Base-by-base conservation (phyloP, 305 asterid genomes). In the Salvia sclarea region DNA sequence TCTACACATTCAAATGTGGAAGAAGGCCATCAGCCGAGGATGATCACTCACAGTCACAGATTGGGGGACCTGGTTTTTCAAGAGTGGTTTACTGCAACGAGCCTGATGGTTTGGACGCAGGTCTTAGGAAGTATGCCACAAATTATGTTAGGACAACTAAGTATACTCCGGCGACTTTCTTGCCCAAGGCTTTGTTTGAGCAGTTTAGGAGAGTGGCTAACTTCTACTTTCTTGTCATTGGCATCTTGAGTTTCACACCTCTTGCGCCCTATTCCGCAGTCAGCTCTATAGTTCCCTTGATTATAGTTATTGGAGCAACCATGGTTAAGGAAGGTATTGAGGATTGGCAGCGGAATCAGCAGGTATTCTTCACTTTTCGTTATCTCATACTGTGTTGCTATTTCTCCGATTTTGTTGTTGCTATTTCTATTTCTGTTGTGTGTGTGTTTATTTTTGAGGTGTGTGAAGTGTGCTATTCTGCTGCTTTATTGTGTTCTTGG, bases 151-250 rank as follows among this genome's bases (percentile, higher is more conserved):
- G 95, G 72, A 85, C 92, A 28, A 85, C 99, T 3, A 95, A 95
- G 80, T 95, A 95, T 54, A 95, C 97, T 4, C 72, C 83, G 71
- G 91, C 96, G 60, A 82, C 95, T 70, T 95, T 95, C 86, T 75
- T 95, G 82, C 99, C 99, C 0, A 95, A 95, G 72, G 76, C 99
- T 45, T 82, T 95, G 80, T 95, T 92, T 80, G 98, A 92, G 81
- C 98, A 95, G 92, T 95, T 95, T 73, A 86, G 99, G 70, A 91
- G 99, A 75, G 97, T 95, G 70, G 99, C 99, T 52, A 95, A 95
- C 61, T 92, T 95, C 73, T 95, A 74, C 83, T 95, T 95, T 61
- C 96, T 95, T 68, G 97, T 95, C 12, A 82, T 78, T 68, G 97
- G 90, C 17, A 78, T 83, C 21, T 68, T 95, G 82, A 64, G 96